phyloP scores from a whole-genome alignment of 1,139 yeast species.

The Kurtzmaniella quercitrusa region DNA sequence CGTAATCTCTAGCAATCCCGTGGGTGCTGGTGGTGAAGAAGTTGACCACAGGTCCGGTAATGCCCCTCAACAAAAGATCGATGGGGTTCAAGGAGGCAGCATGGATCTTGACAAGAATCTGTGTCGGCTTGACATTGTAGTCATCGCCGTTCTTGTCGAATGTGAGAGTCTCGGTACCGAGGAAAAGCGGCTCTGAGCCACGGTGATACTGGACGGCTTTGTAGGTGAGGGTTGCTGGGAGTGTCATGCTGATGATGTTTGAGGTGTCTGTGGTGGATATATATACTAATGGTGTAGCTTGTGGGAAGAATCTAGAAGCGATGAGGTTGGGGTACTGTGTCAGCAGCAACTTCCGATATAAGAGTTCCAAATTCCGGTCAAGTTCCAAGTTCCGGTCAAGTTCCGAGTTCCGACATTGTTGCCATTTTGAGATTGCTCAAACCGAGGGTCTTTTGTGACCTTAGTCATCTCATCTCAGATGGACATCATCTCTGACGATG shows the following conservation, averaged over 20 bases:
- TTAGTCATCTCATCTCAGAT: too few relatives aligned
- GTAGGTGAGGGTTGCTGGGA: neutral
- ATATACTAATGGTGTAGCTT: neutral
- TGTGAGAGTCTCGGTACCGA: neutral
- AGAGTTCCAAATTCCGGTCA: too few relatives aligned
- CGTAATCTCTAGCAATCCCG: slow-evolving; percentile 67
- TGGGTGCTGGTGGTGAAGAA: slow-evolving; percentile 28
- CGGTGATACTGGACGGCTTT: neutral
- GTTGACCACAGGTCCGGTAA: slow-evolving; percentile 25
- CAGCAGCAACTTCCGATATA: too few relatives aligned
- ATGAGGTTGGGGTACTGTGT: too few relatives aligned
- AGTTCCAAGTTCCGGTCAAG: neutral
- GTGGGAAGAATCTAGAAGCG: neutral
- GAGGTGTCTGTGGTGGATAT: neutral
- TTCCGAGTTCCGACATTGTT: neutral
- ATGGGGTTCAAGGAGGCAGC: slow-evolving; percentile 66
- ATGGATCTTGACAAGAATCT: slow-evolving; percentile 54
- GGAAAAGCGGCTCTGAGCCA: neutral
- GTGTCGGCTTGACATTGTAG: slow-evolving; percentile 33
- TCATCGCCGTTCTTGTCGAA: slow-evolving; percentile 20
- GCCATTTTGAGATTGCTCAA: too few relatives aligned
- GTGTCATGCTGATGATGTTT: neutral
- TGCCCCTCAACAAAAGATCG: slow-evolving; percentile 49
- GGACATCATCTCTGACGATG: too few relatives aligned
- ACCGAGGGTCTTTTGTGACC: too few relatives aligned